Conservation (phyloP, 1,284 basidiomycete genomes). For the Ganoderma lingzhi region DNA sequence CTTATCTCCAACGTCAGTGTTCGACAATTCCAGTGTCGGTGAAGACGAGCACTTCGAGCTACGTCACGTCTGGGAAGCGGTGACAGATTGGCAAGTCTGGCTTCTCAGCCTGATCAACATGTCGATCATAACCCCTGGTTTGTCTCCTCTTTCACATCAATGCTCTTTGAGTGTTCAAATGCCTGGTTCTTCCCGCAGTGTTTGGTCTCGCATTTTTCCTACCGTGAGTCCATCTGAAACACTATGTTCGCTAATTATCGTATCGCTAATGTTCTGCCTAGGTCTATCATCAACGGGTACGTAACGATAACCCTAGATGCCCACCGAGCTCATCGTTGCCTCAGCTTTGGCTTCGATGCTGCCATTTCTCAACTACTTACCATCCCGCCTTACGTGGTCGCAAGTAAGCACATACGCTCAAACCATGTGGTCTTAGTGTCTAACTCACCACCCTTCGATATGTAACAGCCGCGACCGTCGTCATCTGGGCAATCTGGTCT, state of each 20-base stretch:
- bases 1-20: slow-evolving; percentile 47
- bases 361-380: slow-evolving; percentile 71
- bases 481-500: slow-evolving; percentile 61
- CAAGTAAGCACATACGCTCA: slow-evolving; percentile 54
- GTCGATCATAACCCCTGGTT: slow-evolving; percentile 65
- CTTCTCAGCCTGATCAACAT: slow-evolving; percentile 66
- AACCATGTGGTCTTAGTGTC: slow-evolving; percentile 29
- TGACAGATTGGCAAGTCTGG: slow-evolving; percentile 75
- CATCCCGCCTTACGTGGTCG: slow-evolving; percentile 70
- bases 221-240: slow-evolving; percentile 26
- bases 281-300: slow-evolving; percentile 65
- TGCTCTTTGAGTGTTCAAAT: not conserved
- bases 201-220: slow-evolving; percentile 35
- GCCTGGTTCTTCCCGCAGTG: slow-evolving; percentile 13
- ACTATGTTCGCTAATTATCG: too few species aligned
- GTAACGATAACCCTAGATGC: not conserved
- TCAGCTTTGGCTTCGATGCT: slow-evolving; percentile 62
- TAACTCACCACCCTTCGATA: not conserved
- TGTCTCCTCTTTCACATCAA: slow-evolving; percentile 35
- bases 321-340: too few species aligned
- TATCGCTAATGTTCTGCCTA: slow-evolving; percentile 33
- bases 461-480: slow-evolving; percentile 56
- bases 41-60: slow-evolving; percentile 70
- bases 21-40: slow-evolving; percentile 69
- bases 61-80: slow-evolving; percentile 60